A percentile compares a stretch with the other conserved stretches of the same genome.
phyloP scores from a whole-genome alignment of 2,329 filamentous ascomycete species.

The Byssoonygena ceratinophila region DNA sequence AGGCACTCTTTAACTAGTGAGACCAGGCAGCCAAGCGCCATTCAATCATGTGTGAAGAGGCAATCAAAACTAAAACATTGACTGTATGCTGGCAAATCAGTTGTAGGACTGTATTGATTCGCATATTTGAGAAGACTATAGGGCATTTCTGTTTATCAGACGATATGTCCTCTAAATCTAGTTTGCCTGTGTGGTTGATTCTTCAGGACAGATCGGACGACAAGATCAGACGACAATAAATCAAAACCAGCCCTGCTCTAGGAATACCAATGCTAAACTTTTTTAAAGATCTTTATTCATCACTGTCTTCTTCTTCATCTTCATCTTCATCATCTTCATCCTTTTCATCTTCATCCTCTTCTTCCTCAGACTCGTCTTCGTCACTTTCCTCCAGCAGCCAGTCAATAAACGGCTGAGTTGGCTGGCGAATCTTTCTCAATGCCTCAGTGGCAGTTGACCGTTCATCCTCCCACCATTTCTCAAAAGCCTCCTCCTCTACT shows the following conservation, averaged over 20 bases:
- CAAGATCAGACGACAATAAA: too few relatives aligned
- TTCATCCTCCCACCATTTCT: conserved; percentile 78
- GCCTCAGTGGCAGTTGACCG: conserved; percentile 56
- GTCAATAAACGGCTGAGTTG: conserved; percentile 69
- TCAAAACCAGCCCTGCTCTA: background rate
- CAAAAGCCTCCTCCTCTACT: conserved; percentile 76
- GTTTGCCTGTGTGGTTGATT: too few relatives aligned
- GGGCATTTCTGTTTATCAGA: too few relatives aligned
- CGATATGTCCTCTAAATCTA: too few relatives aligned
- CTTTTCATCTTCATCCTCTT: conserved; percentile 43
- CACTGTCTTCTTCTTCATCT: conserved; percentile 8
- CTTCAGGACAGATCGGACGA: too few relatives aligned
- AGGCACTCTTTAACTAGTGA: too few relatives aligned
- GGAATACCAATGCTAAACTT: background rate
- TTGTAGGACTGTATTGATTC: too few relatives aligned
- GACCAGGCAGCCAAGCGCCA: too few relatives aligned
- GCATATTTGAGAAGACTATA: too few relatives aligned
- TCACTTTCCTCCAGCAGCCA: conserved; percentile 68
- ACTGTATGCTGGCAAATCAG: too few relatives aligned
- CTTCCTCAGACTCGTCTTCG: conserved; percentile 52
- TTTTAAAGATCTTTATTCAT: background rate
- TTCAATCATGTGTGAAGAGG: too few relatives aligned
- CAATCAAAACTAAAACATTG: too few relatives aligned
- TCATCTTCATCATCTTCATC: conserved; percentile 10
- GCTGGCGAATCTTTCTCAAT: conserved; percentile 59